These are phyloP conservation scores for Calonectria leucothoes DNA, from an alignment of 2,329 filamentous ascomycete genomes.

Conservation along the genomic window DNA sequence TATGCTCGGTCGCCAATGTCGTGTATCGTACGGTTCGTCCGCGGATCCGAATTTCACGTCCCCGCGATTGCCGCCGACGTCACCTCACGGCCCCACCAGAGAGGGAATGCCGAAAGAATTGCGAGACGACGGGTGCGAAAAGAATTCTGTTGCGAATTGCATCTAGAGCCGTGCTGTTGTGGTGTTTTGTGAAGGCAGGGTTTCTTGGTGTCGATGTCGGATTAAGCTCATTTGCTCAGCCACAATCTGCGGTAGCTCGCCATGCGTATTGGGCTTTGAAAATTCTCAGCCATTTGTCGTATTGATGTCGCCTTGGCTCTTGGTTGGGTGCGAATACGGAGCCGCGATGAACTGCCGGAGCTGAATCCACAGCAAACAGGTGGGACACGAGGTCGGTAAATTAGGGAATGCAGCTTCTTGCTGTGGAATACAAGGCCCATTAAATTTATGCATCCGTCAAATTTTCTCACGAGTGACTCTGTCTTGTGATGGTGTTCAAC, in stretches of 20 bases:
- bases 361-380: not conserved
- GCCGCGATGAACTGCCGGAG: not conserved
- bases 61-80: not conserved
- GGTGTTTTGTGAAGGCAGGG: not conserved
- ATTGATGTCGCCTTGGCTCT: not conserved
- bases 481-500: not conserved
- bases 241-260: not conserved
- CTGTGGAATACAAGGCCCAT: not conserved
- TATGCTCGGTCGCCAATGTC: not conserved
- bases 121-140: not conserved
- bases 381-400: not conserved
- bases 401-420: not conserved
- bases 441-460: not conserved
- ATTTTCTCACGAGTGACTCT: not conserved
- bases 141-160: not conserved
- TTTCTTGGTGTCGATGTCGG: not conserved
- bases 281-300: not conserved
- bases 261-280: not conserved
- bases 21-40: not conserved
- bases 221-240: slow-evolving; percentile 13
- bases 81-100: not conserved
- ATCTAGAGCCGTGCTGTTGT: not conserved
- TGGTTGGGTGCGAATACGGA: not conserved
- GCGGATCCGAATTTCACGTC: not conserved
- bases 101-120: not conserved